Evolutionary conservation across 2,329 filamentous ascomycete genomes (phyloP), one percentile per base, ranked within the genome.

Genomic region (Pseudocercospora vitis): DNA sequence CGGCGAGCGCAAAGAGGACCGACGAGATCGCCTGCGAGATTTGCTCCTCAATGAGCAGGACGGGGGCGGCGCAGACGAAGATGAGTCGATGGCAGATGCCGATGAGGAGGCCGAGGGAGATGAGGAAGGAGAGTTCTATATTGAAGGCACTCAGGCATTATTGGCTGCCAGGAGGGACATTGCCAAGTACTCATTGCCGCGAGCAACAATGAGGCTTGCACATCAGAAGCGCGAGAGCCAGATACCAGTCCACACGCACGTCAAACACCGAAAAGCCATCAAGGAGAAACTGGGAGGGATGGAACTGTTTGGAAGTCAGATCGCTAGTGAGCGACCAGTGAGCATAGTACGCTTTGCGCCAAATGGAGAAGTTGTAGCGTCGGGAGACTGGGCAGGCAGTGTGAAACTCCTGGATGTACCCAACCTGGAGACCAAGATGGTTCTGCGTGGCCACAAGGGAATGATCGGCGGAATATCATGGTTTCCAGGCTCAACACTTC

Each of bases 91-190:
- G 80, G 80, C 79, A 37, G 86, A 89, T 68, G 85, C 85, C 53
- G 69, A 65, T 11, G 71, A 72, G 12, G 67, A 66, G 1, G 83
- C 82, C 3, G 83, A 84, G 14, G 84, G 82, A 45, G 85, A 79
- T 2, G 84, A 86, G 63, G 88, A 95, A 61, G 91, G 97, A 67
- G 94, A 99, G 64, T 99, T 96, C 71, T 99, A 96, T 70, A 96
- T 92, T 0, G 82, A 88, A 63, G 94, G 94, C 2, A 83, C 85
- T 1, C 78, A 82, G 3, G 85, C 86, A 33, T 77, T 99, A 19
- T 74, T 96, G 3, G 78, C 87, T 47, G 89, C 90, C 1, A 81
- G 94, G 56, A 83, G 85, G 64, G 81, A 86, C 21, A 91, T 99
- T 57, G 90, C 91, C 5, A 79, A 81, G 40, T 97, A 86, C 71